Percentiles rank a stretch among this genome's conserved stretches.
These are phyloP conservation scores for Geotrichum bryndzae DNA, from an alignment of 1,139 yeast species.

Conservation along the genomic window DNA sequence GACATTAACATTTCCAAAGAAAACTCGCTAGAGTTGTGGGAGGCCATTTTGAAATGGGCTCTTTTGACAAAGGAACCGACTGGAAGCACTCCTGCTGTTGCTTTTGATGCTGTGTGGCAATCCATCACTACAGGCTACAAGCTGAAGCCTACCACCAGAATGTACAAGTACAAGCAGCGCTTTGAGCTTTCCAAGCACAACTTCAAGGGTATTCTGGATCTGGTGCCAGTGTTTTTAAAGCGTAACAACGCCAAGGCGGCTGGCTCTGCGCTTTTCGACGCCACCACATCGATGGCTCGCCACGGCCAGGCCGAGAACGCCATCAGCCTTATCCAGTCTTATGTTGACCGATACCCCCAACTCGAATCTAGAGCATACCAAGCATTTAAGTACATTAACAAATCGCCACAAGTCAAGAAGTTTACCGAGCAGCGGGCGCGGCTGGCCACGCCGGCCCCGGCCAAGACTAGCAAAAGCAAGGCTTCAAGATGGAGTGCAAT, in stretches of 20 bases:
- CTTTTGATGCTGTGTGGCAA: slow-evolving; percentile 30
- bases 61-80: slow-evolving; percentile 26
- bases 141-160: slow-evolving; percentile 21
- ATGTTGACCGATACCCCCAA: slow-evolving; percentile 1
- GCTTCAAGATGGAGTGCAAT: not conserved
- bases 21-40: slow-evolving; percentile 29
- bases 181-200: slow-evolving; percentile 7
- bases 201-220: slow-evolving; percentile 6
- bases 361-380: slow-evolving; percentile 21
- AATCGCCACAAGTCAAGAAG: slow-evolving; percentile 17
- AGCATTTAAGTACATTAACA: slow-evolving; percentile 14
- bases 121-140: slow-evolving; percentile 14
- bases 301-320: slow-evolving; percentile 22
- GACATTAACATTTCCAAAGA: slow-evolving; percentile 21
- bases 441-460: not conserved
- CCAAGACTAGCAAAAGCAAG: not conserved
- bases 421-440: not conserved
- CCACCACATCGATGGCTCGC: slow-evolving; percentile 19
- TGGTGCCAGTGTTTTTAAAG: slow-evolving; percentile 6
- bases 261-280: slow-evolving; percentile 13
- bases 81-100: slow-evolving; percentile 22
- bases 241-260: slow-evolving; percentile 7
- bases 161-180: slow-evolving; percentile 19
- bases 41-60: slow-evolving; percentile 27
- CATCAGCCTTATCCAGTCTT: slow-evolving; percentile 20